Base-by-base conservation (phyloP, 306 rosid species). In the Bauhinia variegata region DNA sequence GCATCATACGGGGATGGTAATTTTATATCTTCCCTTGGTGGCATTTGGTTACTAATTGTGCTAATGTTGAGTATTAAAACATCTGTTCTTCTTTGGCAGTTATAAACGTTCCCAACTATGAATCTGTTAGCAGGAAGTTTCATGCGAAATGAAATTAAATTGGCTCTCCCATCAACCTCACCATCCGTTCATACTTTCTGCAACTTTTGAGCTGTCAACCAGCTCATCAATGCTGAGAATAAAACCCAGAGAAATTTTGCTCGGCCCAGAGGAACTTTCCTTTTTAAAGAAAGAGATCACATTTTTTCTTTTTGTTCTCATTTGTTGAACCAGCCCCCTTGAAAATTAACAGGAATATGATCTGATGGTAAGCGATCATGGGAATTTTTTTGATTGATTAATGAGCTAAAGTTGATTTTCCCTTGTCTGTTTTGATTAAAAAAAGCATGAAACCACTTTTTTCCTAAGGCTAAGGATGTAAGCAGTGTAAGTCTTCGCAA, bases 1-100 rank as follows among this genome's bases (percentile, higher is more conserved):
- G 99, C 95, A 75, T 86, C 99, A 8, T 88, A 78, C 54, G 99
- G 97, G 52, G 87, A 88, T 67, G 97, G 99, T 95, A 88, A 86
- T 58, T 51, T 36, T 30, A 49, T 1, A 36, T 5, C 6, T 18
- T 34, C 10, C 12, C 16, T 9, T 34, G 62, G 6, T 8, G 43
- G 11, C 34, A 57, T 52, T 49, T 71, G 64, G 59, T 48, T 49
- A 15, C 3, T 44, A 23, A 13, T 48, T 17, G 31, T 50, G 5
- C 52, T 33, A 18, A 7, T 18, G 8, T n/a, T n/a, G n/a, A n/a
- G n/a, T n/a, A n/a, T n/a, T 56, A 23, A 50, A 32, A 23, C 14
- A 54, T 41, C 16, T 23, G 52, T 30, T 18, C 47, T 38, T 47
- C 32, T n/a, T 0, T 80, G 54, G 85, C 99, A 95, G 99, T 91